Evolutionary conservation across 2,329 filamentous ascomycete genomes (phyloP).

Genomic region (Cladosporium sp.): DNA sequence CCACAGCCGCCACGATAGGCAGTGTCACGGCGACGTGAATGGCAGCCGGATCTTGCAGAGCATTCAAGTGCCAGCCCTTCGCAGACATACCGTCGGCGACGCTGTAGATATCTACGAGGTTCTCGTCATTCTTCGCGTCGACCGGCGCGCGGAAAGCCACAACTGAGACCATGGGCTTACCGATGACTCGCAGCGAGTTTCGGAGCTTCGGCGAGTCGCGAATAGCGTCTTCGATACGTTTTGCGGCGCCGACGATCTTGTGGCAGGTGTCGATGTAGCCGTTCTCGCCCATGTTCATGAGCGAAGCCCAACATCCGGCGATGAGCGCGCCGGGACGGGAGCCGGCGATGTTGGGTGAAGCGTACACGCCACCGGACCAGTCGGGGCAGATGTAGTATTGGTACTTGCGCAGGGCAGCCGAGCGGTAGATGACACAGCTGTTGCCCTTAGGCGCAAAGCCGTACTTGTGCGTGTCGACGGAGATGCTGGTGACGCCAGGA

Average conservation of each 20-base stretch:
- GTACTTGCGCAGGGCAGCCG: slow-evolving; percentile 72
- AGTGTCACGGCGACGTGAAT: slow-evolving; percentile 93
- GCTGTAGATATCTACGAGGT: slow-evolving; percentile 88
- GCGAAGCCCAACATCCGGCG: slow-evolving; percentile 89
- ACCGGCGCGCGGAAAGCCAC: slow-evolving; percentile 73
- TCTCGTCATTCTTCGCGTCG: slow-evolving; percentile 30
- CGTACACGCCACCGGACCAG: slow-evolving; percentile 96
- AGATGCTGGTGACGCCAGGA: slow-evolving; percentile 92
- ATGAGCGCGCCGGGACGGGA: slow-evolving; percentile 92
- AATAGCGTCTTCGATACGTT: slow-evolving; percentile 77
- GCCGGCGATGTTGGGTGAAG: slow-evolving; percentile 86
- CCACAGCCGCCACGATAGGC: slow-evolving; percentile 78
- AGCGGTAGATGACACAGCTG: slow-evolving; percentile 88
- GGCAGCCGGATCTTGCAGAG: slow-evolving; percentile 84
- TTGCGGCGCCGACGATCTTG: slow-evolving; percentile 82
- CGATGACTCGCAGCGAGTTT: slow-evolving; percentile 75
- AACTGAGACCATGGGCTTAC: slow-evolving; percentile 83
- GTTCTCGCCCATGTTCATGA: slow-evolving; percentile 83
- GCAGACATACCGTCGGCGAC: slow-evolving; percentile 83
- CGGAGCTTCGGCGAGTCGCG: slow-evolving; percentile 66
- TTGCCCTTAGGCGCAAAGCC: slow-evolving; percentile 98
- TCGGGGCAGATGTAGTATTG: slow-evolving; percentile 96
- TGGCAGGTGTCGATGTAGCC: slow-evolving; percentile 87
- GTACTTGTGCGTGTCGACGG: slow-evolving; percentile 98
- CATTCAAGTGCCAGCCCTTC: slow-evolving; percentile 94